These are phyloP conservation scores for Fomitopsis pinicola DNA, from an alignment of 1,284 basidiomycete species.

Conservation along the genomic window DNA sequence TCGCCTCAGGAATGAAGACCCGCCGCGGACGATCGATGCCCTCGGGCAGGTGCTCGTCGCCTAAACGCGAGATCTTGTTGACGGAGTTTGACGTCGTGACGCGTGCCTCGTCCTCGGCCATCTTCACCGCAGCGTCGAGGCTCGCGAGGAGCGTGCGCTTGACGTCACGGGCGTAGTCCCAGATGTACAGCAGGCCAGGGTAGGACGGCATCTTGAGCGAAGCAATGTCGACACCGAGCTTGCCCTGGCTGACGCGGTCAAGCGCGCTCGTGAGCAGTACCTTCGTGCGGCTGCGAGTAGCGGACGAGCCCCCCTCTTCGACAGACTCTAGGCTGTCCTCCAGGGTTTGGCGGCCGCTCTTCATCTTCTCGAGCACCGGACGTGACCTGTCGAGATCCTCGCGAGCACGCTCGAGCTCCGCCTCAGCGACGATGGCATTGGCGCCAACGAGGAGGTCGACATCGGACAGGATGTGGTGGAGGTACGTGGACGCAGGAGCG, in stretches of 20 bases:
- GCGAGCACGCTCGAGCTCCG: constrained; percentile 76
- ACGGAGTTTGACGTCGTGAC: constrained; percentile 69
- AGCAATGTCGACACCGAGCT: constrained; percentile 53
- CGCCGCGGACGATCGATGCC: constrained; percentile 78
- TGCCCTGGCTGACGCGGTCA: constrained; percentile 75
- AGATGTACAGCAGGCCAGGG: constrained; percentile 83
- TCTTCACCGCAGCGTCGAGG: constrained; percentile 77
- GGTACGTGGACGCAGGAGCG: constrained; percentile 91
- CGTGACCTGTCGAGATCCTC: constrained; percentile 68
- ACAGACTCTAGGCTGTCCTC: constrained; percentile 77
- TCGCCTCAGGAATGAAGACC: constrained; percentile 93
- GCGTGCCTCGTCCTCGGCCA: constrained; percentile 86
- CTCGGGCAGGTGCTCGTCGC: constrained; percentile 76
- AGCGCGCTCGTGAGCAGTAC: constrained; percentile 68
- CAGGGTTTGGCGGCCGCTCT: constrained; percentile 65
- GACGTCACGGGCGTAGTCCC: constrained; percentile 89
- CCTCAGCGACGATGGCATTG: constrained; percentile 82
- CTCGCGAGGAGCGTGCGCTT: constrained; percentile 75
- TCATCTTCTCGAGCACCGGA: constrained; percentile 88
- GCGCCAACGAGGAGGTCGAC: constrained; percentile 84
- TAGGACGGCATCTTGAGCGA: constrained; percentile 71
- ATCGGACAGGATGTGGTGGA: constrained; percentile 86
- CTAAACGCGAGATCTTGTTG: constrained; percentile 63
- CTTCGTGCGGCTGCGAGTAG: constrained; percentile 55
- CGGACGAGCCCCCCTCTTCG: constrained; percentile 72